phyloP scores from a whole-genome alignment of 768 basidiomycete genomes.

The Auricularia cornea region DNA sequence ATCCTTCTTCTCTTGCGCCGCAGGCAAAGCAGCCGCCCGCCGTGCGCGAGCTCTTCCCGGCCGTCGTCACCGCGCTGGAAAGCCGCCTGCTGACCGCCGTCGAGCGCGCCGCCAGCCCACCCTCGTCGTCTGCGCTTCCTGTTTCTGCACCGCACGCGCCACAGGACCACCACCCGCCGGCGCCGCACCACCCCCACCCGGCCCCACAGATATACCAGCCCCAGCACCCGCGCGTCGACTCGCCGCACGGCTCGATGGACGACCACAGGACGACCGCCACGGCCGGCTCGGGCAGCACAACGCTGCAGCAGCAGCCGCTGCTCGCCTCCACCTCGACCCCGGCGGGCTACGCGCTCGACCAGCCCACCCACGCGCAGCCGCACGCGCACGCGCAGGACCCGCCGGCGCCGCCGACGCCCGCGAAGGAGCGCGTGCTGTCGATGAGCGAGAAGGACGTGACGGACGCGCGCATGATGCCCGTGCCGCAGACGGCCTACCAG shows the following conservation, averaged over 20 bases:
- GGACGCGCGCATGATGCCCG: background rate
- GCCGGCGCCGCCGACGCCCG: background rate
- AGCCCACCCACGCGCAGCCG: background rate
- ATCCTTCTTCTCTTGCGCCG: too few species aligned
- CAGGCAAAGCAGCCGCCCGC: too few species aligned
- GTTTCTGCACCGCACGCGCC: background rate
- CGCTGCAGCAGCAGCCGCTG: background rate
- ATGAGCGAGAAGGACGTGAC: background rate
- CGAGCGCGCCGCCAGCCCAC: background rate
- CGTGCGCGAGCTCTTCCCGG: background rate
- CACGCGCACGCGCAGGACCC: background rate
- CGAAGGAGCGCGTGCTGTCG: background rate
- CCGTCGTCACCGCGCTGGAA: background rate
- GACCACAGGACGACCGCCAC: background rate
- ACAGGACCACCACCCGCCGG: background rate
- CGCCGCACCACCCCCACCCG: too few species aligned
- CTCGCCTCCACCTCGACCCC: background rate
- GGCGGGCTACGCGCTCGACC: background rate
- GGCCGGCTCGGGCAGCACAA: background rate
- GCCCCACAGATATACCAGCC: background rate
- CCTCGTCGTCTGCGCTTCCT: background rate
- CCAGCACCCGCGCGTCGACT: background rate
- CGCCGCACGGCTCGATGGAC: background rate
- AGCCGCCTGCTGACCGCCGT: background rate
- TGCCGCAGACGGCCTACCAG: background rate